Evolutionary conservation across 2,329 filamentous ascomycete species (phyloP), one percentile per base, ranked within the genome.

Genomic region (Myriosclerotinia curreyana): DNA sequence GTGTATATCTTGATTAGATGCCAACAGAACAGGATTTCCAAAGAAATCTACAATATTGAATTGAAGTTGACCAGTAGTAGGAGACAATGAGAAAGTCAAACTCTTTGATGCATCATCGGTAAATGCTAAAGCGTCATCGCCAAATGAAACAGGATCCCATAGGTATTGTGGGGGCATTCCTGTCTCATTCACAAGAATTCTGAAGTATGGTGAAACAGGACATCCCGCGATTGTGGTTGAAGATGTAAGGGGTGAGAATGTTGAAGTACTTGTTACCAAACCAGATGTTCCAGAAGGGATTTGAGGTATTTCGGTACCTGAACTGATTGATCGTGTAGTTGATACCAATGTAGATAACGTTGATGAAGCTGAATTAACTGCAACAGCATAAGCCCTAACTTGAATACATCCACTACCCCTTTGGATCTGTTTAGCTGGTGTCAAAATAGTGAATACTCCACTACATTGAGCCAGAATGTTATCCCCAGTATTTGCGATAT

Each of bases 1-100:
- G n/a, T 67, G 56, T 8, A 34, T 5, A 62, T 67, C 66, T 49
- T 68, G 67, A 20, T 68, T 63, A 40, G 67, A 68, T 42, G 66
- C 56, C 25, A 68, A 52, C 1, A 67, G 8, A 1, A 68, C 61
- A 49, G 61, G 52, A n/a, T 61, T 36, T 22, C 62, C 62, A 28
- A 58, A 66, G 59, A 65, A 34, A 40, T 67, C 52, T 28, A 40
- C 28, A 14, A 68, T 60, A n/a, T 49, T 61, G 48, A 67, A 68
- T 52, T 59, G 38, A n/a, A 68, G 62, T 63, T 68, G 66, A 5
- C 62, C 62, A 15, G 53, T 59, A 44, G 34, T 46, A 22, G 44
- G 61, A 17, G 54, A 60, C 9, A 68, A 53, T 38, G 61, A 67
- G 60, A 68, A 68, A 15, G 64, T 28, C 22, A 66, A 28, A 51